Percentiles rank a stretch among this genome's conserved stretches.
These are phyloP conservation scores for Bipolaris sorokiniana DNA, from an alignment of 2,329 filamentous ascomycete genomes.

Conservation along the genomic window DNA sequence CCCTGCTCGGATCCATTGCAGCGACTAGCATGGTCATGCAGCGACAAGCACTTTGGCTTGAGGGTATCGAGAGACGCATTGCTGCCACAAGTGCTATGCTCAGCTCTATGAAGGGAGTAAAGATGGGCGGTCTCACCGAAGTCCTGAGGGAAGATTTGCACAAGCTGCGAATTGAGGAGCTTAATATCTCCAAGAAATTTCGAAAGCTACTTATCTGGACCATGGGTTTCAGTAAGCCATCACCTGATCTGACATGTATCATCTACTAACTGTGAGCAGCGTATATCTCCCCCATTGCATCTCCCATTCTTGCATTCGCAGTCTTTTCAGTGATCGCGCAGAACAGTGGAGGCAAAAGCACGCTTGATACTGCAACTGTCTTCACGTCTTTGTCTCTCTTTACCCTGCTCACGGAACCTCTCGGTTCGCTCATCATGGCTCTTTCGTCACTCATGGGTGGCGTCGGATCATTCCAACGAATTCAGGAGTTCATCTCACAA, in stretches of 20 bases:
- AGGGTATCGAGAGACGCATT: slow-evolving; percentile 54
- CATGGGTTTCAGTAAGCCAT: slow-evolving; percentile 42
- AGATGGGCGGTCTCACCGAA: slow-evolving; percentile 52
- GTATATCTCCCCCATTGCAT: slow-evolving; percentile 45
- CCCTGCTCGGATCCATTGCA: slow-evolving; percentile 35
- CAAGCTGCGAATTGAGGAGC: slow-evolving; percentile 41
- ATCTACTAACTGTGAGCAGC: slow-evolving; percentile 23
- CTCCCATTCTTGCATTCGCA: slow-evolving; percentile 55
- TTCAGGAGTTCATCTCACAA: slow-evolving; percentile 54
- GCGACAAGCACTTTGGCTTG: slow-evolving; percentile 51
- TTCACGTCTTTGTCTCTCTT: slow-evolving; percentile 58
- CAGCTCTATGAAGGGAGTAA: slow-evolving; percentile 55
- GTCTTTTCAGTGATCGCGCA: slow-evolving; percentile 53
- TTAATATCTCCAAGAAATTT: slow-evolving; percentile 45
- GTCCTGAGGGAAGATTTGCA: slow-evolving; percentile 40
- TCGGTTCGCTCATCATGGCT: slow-evolving; percentile 55
- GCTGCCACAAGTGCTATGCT: slow-evolving; percentile 52
- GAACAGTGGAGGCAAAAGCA: slow-evolving; percentile 37
- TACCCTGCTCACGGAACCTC: slow-evolving; percentile 54
- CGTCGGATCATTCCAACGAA: slow-evolving; percentile 55
- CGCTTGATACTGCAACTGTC: slow-evolving; percentile 51
- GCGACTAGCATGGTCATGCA: slow-evolving; percentile 41
- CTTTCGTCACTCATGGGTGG: slow-evolving; percentile 54
- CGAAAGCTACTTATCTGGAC: slow-evolving; percentile 46
- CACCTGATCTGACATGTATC: neutral